These are phyloP conservation scores for Mrakia frigida DNA, from an alignment of 768 basidiomycete species.

Conservation along the genomic window DNA sequence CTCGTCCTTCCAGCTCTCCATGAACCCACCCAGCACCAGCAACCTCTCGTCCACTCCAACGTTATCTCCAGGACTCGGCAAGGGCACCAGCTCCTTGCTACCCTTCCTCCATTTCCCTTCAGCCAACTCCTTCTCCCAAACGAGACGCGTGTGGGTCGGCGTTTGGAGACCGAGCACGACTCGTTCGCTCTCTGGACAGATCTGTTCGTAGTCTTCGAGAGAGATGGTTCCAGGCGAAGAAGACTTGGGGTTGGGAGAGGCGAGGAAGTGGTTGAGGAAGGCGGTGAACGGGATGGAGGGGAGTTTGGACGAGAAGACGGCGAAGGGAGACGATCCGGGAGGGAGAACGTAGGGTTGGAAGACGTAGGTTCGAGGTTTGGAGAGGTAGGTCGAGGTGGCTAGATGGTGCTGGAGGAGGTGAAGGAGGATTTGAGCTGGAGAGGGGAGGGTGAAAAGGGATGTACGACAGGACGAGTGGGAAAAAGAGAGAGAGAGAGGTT, in stretches of 20 bases:
- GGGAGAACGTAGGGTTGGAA: constrained; percentile 9
- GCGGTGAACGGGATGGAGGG: constrained; percentile 4
- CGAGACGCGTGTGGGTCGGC: background rate
- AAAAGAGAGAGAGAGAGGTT: background rate
- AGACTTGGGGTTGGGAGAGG: background rate
- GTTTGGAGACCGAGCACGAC: background rate
- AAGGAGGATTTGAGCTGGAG: constrained; percentile 1
- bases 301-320: background rate
- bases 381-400: background rate
- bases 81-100: background rate
- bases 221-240: background rate
- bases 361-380: background rate
- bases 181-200: background rate
- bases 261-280: background rate
- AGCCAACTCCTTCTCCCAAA: background rate
- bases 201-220: background rate
- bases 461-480: no score
- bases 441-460: background rate
- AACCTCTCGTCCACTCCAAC: background rate
- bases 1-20: background rate
- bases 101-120: background rate
- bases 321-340: background rate
- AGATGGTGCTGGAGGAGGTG: constrained; percentile 3
- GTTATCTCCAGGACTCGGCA: background rate
- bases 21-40: no score